A percentile compares a stretch with the other conserved stretches of the same genome.
phyloP scores from a whole-genome alignment of 176 grass and related monocot species.

The Juncus effusus region DNA sequence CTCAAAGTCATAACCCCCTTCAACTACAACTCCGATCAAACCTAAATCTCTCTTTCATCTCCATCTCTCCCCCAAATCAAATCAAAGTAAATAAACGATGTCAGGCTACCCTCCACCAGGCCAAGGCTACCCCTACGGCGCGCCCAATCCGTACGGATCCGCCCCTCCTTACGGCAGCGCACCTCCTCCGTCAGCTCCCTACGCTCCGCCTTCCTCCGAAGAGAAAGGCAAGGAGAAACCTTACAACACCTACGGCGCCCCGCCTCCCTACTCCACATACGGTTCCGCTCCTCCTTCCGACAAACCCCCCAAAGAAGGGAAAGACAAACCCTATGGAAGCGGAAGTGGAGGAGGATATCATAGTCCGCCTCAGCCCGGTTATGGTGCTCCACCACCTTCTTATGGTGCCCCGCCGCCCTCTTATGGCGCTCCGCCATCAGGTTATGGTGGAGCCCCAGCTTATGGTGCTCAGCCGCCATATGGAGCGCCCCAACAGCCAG shows the following conservation, averaged over 20 bases:
- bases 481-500: conserved; percentile 17
- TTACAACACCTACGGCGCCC: neutral
- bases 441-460: conserved; percentile 14
- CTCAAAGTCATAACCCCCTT: too few species aligned
- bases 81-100: neutral
- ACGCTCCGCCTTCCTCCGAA: conserved; percentile 1
- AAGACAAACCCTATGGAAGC: conserved; percentile 24
- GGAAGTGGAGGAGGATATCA: conserved; percentile 4
- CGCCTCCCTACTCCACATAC: neutral
- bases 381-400: conserved; percentile 18
- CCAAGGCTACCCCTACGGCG: conserved; percentile 29
- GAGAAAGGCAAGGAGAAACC: conserved; percentile 1
- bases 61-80: neutral
- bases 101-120: conserved; percentile 30
- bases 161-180: conserved; percentile 4
- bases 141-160: conserved; percentile 17
- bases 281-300: conserved; percentile 3
- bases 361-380: conserved; percentile 1
- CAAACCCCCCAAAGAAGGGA: conserved; percentile 36
- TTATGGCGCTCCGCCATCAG: conserved; percentile 18
- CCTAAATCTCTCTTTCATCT: neutral
- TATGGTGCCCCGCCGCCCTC: neutral
- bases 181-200: conserved; percentile 3
- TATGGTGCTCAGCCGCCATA: conserved; percentile 26
- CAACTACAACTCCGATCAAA: too few species aligned